Base-by-base conservation (phyloP, 768 basidiomycete species). In the Tubosaeta sp. region DNA sequence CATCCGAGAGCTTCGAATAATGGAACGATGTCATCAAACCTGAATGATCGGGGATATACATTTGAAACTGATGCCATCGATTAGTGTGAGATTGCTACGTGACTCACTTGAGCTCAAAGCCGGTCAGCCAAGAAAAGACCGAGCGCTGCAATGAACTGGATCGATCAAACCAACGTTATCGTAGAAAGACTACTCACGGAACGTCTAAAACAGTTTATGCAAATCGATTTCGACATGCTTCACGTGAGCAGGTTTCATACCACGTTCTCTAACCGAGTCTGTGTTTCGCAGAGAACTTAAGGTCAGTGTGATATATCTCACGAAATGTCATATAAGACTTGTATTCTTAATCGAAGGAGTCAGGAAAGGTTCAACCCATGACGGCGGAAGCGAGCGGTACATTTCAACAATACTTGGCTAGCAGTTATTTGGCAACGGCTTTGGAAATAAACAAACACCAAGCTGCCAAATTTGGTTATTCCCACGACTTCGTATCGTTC, bases 391-490 rank as follows among this genome's bases (percentile, higher is more conserved):
- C 6, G 9, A 27, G 27, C 27, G 9, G 27, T 27, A 27, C 27
- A 27, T 4, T n/a, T n/a, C n/a, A n/a, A n/a, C n/a, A n/a, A n/a
- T n/a, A n/a, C n/a, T n/a, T n/a, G 48, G 53, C 45, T 48, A 34
- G 48, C 21, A 35, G 29, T 51, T 66, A 44, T 66, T 66, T 66
- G 57, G 57, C 67, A 56, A 60, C n/a, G 14, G 52, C 65, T 44
- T 67, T 52, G 14, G 52, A 60, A 66, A 48, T 46, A 69, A 66
- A 66, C 65, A 66, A 57, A 59, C 67, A 16, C 54, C n/a, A n/a
- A n/a, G n/a, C 43, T 49, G 16, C 55, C 52, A 3, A 22, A 56
- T 57, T 56, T 40, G 55, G 60, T 6, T 35, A 39, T 18, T 42
- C 42, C 19, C 22, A 19, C n/a, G n/a, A n/a, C n/a, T n/a, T n/a